These are phyloP conservation scores for Phytophthora tubulina DNA, from an alignment of 352 stramenopile genomes.

Conservation along the genomic window DNA sequence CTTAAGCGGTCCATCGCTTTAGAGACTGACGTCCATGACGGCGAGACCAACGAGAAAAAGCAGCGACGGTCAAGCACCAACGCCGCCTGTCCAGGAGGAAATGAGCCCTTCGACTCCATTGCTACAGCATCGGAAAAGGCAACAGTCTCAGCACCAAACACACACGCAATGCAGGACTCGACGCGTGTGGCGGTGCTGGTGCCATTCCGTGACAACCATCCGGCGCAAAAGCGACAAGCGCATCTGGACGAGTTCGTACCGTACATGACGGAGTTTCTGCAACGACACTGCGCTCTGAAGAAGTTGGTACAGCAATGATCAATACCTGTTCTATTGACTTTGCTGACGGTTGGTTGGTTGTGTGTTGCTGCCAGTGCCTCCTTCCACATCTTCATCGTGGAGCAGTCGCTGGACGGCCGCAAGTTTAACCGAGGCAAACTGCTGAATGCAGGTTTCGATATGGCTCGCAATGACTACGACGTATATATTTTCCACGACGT, in stretches of 20 bases:
- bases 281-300: constrained; percentile 37
- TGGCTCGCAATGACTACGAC: constrained; percentile 83
- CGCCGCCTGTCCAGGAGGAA: constrained; percentile 11
- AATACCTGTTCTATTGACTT: background rate
- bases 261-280: constrained; percentile 92
- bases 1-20: constrained; percentile 22
- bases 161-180: constrained; percentile 24
- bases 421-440: constrained; percentile 99
- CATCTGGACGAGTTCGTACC: constrained; percentile 93
- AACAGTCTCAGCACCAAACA: background rate
- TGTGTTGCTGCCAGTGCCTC: constrained; percentile 30
- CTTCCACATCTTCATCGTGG: constrained; percentile 96
- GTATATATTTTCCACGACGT: constrained; percentile 97
- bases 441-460: constrained; percentile 96
- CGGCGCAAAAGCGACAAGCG: constrained; percentile 85
- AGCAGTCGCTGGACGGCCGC: constrained; percentile 92
- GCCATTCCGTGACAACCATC: constrained; percentile 93
- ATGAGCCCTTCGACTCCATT: background rate
- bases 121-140: constrained; percentile 18
- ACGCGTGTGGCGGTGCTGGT: constrained; percentile 90
- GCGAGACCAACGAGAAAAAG: constrained; percentile 25
- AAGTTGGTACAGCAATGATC: constrained; percentile 7
- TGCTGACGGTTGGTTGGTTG: background rate
- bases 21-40: background rate
- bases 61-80: constrained; percentile 3